A percentile compares a stretch with the other conserved stretches of the same genome.
Evolutionary conservation across 305 asterid species (phyloP).

Genomic region (Fraxinus platypoda): DNA sequence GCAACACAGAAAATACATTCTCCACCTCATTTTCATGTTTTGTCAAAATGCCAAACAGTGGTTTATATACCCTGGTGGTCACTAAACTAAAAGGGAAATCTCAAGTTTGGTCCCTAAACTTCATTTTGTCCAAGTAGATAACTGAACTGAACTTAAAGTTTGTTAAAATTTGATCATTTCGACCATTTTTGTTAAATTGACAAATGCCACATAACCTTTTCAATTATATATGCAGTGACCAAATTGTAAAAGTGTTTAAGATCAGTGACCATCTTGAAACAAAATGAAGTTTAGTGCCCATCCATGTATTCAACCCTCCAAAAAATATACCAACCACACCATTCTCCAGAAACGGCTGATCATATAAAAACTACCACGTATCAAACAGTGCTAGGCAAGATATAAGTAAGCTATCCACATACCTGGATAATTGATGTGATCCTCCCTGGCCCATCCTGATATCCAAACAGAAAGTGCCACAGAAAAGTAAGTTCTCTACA

Average conservation of each 20-base stretch:
- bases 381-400: background rate
- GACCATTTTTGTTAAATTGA: background rate
- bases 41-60: background rate
- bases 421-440: conserved; percentile 75
- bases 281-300: background rate
- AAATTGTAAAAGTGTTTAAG: background rate
- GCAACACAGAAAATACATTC: background rate
- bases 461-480: conserved; percentile 24
- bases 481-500: conserved; percentile 11
- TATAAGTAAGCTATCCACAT: conserved; percentile 8
- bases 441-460: conserved; percentile 69
- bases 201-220: background rate
- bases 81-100: background rate
- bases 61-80: background rate
- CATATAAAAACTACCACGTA: background rate
- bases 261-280: background rate
- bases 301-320: background rate
- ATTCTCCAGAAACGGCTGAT: conserved; percentile 1
- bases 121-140: background rate
- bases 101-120: background rate
- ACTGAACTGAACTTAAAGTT: background rate
- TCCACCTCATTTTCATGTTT: background rate
- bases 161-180: background rate
- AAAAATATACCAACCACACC: background rate
- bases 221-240: background rate